These are phyloP conservation scores for Panicum miliaceum DNA, from an alignment of 176 grass and related monocot species.

Conservation along the genomic window DNA sequence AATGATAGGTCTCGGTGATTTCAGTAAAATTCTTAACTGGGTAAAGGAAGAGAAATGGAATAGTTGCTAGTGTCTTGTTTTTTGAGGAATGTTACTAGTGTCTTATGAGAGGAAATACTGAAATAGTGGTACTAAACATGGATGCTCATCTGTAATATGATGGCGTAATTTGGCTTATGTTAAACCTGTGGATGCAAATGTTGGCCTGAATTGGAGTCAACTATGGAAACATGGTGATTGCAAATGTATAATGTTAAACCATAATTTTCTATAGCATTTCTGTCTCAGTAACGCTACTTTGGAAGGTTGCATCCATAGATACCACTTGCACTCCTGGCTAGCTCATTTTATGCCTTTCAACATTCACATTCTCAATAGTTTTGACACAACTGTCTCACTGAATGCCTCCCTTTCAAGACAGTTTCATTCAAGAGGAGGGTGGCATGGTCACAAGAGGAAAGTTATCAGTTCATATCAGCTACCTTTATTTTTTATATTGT, in stretches of 20 bases:
- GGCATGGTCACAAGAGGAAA: conserved; percentile 50
- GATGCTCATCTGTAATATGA: background rate
- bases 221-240: background rate
- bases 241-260: background rate
- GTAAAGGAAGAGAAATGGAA: background rate
- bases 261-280: background rate
- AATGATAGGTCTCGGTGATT: too few species aligned
- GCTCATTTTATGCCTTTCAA: background rate
- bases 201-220: background rate
- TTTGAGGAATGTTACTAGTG: background rate
- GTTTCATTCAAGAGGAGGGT: conserved; percentile 32
- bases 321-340: background rate
- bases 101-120: too few species aligned
- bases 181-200: background rate
- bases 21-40: too few species aligned
- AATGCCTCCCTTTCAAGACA: background rate
- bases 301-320: background rate
- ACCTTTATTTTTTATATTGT: conserved; percentile 10
- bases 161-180: background rate
- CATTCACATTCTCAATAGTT: conserved; percentile 5
- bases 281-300: background rate
- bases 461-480: conserved; percentile 33
- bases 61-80: background rate
- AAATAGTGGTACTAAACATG: background rate
- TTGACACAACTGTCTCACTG: conserved; percentile 9